Evolutionary conservation across 208 protist species (phyloP).

Genomic region (Vickermania spadyakhi): DNA sequence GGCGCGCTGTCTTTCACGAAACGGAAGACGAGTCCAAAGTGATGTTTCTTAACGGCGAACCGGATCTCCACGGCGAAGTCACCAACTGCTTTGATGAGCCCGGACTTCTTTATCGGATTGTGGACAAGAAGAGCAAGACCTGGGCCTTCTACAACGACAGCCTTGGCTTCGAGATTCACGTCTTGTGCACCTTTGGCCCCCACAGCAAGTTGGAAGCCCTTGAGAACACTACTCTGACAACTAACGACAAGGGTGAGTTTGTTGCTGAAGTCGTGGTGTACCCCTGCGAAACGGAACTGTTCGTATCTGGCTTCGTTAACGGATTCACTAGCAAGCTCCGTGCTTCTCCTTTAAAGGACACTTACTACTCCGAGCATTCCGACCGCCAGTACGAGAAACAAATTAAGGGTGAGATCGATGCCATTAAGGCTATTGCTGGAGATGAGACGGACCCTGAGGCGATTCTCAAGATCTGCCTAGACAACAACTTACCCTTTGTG

Average conservation of each 20-base stretch:
- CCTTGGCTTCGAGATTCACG: slow-evolving; percentile 57
- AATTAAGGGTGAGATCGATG: slow-evolving; percentile 46
- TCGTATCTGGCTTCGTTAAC: slow-evolving; percentile 76
- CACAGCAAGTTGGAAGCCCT: slow-evolving; percentile 70
- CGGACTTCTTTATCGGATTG: slow-evolving; percentile 74
- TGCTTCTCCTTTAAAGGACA: slow-evolving; percentile 53
- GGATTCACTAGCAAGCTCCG: slow-evolving; percentile 69
- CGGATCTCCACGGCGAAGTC: slow-evolving; percentile 48
- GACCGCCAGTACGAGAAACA: slow-evolving; percentile 18
- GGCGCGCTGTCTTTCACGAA: slow-evolving; percentile 36
- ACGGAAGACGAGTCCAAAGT: slow-evolving; percentile 10
- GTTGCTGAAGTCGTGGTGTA: slow-evolving; percentile 58
- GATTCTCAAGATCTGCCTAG: slow-evolving; percentile 38
- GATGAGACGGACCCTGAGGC: slow-evolving; percentile 32
- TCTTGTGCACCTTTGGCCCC: slow-evolving; percentile 63
- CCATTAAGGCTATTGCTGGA: slow-evolving; percentile 29
- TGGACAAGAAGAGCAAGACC: slow-evolving; percentile 53
- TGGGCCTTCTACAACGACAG: slow-evolving; percentile 90
- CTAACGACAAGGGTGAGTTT: slow-evolving; percentile 34
- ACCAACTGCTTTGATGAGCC: slow-evolving; percentile 78
- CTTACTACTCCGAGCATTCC: slow-evolving; percentile 43
- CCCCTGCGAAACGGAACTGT: slow-evolving; percentile 67
- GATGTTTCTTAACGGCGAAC: slow-evolving; percentile 59
- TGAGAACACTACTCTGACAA: slow-evolving; percentile 39
- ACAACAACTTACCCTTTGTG: slow-evolving; percentile 52